Conservation (phyloP, 208 protist species). For the Crithidia brevicula region DNA sequence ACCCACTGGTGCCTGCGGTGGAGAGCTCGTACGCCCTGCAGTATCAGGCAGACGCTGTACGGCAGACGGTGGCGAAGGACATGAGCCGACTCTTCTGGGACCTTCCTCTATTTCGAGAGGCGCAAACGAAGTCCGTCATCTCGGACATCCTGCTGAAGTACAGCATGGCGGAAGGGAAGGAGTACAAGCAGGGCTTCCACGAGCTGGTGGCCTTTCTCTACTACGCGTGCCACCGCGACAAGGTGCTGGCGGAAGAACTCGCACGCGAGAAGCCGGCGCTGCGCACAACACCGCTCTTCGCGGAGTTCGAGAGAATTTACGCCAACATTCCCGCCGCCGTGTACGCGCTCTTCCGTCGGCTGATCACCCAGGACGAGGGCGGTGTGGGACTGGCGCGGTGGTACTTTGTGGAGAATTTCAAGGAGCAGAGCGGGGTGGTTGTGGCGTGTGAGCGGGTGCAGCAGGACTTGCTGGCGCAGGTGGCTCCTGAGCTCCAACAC, state of each 20-base stretch:
- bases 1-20: constrained; percentile 57
- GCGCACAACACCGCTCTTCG: constrained; percentile 11
- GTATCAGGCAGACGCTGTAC: constrained; percentile 47
- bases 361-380: constrained; percentile 41
- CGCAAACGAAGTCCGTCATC: constrained; percentile 40
- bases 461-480: constrained; percentile 42
- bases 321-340: constrained; percentile 28
- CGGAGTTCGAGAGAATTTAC: constrained; percentile 24
- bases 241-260: constrained; percentile 23
- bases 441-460: constrained; percentile 59
- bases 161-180: constrained; percentile 48
- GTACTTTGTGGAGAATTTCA: constrained; percentile 44
- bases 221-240: constrained; percentile 44
- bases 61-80: constrained; percentile 57
- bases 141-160: constrained; percentile 65
- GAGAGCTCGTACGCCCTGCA: constrained; percentile 70
- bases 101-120: constrained; percentile 43
- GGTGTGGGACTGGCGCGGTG: constrained; percentile 45
- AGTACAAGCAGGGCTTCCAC: constrained; percentile 93
- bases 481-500: constrained; percentile 62
- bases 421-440: constrained; percentile 43
- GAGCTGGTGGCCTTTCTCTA: constrained; percentile 91
- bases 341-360: constrained; percentile 49
- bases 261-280: constrained; percentile 13
- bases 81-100: constrained; percentile 77